phyloP scores from a whole-genome alignment of 441 rosid genomes.

The Flueggea neowawraea region DNA sequence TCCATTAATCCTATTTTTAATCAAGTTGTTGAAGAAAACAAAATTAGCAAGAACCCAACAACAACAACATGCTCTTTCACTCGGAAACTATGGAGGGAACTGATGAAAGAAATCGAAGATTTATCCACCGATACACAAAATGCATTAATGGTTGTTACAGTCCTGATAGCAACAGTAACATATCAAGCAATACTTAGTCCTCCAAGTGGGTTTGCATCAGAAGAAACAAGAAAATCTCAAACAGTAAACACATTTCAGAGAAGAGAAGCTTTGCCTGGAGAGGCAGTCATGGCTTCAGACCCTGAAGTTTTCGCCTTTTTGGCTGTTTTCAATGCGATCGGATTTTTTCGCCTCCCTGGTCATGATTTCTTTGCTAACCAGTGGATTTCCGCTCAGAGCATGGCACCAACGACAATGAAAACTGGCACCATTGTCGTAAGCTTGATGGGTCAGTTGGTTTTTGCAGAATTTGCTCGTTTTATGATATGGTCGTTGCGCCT shows the following conservation, averaged over 20 bases:
- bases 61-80: not conserved
- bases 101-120: constrained; percentile 17
- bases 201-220: constrained; percentile 26
- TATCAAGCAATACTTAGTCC: constrained; percentile 37
- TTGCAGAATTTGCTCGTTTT: too few relatives aligned
- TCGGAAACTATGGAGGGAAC: constrained; percentile 6
- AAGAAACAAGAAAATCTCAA: constrained; percentile 15
- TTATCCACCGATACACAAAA: constrained; percentile 11
- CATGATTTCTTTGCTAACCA: constrained; percentile 17
- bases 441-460: too few relatives aligned
- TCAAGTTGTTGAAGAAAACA: too few relatives aligned
- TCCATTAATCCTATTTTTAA: too few relatives aligned
- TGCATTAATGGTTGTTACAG: constrained; percentile 13
- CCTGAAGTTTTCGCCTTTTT: constrained; percentile 11
- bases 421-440: too few relatives aligned
- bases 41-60: not conserved
- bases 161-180: constrained; percentile 36
- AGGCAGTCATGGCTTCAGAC: constrained; percentile 8
- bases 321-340: constrained; percentile 18
- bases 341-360: constrained; percentile 14
- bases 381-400: constrained; percentile 15
- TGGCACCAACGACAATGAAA: too few relatives aligned
- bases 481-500: constrained; percentile 6
- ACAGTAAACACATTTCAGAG: constrained; percentile 14
- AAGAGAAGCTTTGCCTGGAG: constrained; percentile 7